phyloP scores from a whole-genome alignment of 2,329 filamentous ascomycete species.

The Talaromyces sp. region DNA sequence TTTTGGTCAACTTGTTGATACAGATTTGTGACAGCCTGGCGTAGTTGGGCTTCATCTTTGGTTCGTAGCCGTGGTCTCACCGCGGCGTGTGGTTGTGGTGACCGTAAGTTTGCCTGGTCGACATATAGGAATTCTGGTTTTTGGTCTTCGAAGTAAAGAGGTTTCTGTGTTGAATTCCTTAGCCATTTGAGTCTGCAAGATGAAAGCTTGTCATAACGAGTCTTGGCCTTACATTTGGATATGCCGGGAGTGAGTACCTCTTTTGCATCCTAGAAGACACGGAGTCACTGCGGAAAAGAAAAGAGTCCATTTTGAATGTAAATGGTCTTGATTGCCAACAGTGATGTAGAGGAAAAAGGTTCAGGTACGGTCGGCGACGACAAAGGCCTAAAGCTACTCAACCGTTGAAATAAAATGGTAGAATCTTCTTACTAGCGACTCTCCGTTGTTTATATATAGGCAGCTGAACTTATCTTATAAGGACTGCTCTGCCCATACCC shows the following conservation, averaged over 20 bases:
- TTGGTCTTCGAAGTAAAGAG: background rate
- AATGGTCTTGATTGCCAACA: background rate
- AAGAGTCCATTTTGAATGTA: background rate
- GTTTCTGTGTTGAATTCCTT: background rate
- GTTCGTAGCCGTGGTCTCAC: background rate
- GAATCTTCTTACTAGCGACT: background rate
- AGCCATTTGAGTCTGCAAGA: background rate
- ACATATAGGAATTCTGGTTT: background rate
- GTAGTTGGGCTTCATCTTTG: background rate
- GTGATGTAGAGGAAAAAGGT: background rate
- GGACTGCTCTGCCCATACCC: background rate
- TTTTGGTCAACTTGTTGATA: slow-evolving; percentile 1
- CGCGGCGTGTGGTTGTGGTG: background rate
- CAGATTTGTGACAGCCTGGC: background rate
- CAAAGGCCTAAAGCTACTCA: background rate
- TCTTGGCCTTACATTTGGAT: slow-evolving; percentile 1
- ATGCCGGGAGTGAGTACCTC: slow-evolving; percentile 1
- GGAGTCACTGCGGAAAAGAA: background rate
- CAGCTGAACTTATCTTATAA: background rate
- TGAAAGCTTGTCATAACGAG: no score
- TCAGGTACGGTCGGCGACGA: background rate
- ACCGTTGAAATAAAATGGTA: background rate
- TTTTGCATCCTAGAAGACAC: slow-evolving; percentile 7
- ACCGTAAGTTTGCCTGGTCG: background rate
- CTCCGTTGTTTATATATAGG: background rate